These are phyloP conservation scores for Anastatica hierochuntica DNA, from an alignment of 345 rosid species.

Conservation along the genomic window DNA sequence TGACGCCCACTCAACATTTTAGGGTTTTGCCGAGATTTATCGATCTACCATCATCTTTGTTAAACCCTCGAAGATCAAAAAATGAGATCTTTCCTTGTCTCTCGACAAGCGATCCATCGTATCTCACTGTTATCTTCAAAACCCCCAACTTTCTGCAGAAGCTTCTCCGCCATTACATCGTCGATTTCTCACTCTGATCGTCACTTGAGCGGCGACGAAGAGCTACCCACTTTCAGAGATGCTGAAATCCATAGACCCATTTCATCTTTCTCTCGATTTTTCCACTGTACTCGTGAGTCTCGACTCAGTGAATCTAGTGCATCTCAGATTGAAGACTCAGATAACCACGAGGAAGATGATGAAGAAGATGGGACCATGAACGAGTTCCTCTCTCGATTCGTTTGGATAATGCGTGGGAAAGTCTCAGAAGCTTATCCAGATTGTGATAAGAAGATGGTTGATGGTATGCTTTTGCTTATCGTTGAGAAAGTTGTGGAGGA, in stretches of 20 bases:
- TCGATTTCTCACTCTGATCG: constrained; percentile 10
- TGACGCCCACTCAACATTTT: neutral
- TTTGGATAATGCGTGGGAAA: constrained; percentile 74
- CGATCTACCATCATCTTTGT: neutral
- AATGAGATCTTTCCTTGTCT: constrained; percentile 33
- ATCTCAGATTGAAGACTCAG: constrained; percentile 12
- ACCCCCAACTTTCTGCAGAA: constrained; percentile 3
- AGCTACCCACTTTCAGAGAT: neutral
- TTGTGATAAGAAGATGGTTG: constrained; percentile 45
- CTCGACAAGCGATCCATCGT: constrained; percentile 27
- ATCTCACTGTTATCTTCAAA: constrained; percentile 26
- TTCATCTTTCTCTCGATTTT: constrained; percentile 23
- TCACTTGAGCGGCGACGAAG: constrained; percentile 9
- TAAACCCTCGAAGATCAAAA: neutral
- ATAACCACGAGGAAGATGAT: constrained; percentile 29
- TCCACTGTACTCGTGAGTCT: constrained; percentile 34
- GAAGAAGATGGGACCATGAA: constrained; percentile 49
- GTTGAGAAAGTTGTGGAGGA: constrained; percentile 60
- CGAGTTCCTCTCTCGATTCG: constrained; percentile 76
- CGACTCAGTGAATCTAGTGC: constrained; percentile 18
- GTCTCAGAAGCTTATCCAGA: constrained; percentile 50
- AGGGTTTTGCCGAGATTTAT: constrained; percentile 18
- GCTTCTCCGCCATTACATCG: constrained; percentile 22
- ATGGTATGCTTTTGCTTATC: constrained; percentile 68
- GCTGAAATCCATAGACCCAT: constrained; percentile 9